Conservation (phyloP, 257 asterid genomes). For the Solanum neorickii region DNA sequence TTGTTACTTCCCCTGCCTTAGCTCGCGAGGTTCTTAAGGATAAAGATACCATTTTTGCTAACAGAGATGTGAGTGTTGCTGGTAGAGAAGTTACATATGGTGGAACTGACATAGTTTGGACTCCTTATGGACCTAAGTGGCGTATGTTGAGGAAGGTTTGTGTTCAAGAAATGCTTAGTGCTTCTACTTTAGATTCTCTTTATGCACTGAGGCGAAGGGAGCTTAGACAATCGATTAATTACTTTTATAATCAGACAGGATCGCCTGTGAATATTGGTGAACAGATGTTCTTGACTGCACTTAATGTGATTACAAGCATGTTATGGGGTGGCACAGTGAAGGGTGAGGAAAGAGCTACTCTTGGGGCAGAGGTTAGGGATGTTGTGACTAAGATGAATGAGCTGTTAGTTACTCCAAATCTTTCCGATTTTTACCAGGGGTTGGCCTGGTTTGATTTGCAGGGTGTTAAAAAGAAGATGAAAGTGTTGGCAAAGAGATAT, state of each 20-base stretch:
- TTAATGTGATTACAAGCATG: conserved; percentile 72
- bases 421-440: conserved; percentile 55
- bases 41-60: conserved; percentile 52
- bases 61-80: conserved; percentile 58
- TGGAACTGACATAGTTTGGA: conserved; percentile 56
- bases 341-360: conserved; percentile 37
- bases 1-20: conserved; percentile 40
- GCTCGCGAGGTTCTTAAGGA: conserved; percentile 52
- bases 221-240: conserved; percentile 26
- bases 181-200: conserved; percentile 32
- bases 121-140: conserved; percentile 70
- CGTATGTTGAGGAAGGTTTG: conserved; percentile 58
- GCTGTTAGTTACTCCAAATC: conserved; percentile 40
- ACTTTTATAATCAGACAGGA: conserved; percentile 21
- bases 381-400: conserved; percentile 38
- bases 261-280: conserved; percentile 38
- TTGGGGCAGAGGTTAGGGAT: conserved; percentile 48
- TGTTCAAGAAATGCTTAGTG: conserved; percentile 48
- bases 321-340: conserved; percentile 63
- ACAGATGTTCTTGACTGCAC: conserved; percentile 44
- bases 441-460: conserved; percentile 55
- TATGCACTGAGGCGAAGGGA: conserved; percentile 35
- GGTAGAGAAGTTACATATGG: conserved; percentile 47
- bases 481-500: conserved; percentile 20
- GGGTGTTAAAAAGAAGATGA: conserved; percentile 46